These are phyloP conservation scores for Lagenaria siceraria DNA, from an alignment of 306 rosid genomes.

Conservation along the genomic window DNA sequence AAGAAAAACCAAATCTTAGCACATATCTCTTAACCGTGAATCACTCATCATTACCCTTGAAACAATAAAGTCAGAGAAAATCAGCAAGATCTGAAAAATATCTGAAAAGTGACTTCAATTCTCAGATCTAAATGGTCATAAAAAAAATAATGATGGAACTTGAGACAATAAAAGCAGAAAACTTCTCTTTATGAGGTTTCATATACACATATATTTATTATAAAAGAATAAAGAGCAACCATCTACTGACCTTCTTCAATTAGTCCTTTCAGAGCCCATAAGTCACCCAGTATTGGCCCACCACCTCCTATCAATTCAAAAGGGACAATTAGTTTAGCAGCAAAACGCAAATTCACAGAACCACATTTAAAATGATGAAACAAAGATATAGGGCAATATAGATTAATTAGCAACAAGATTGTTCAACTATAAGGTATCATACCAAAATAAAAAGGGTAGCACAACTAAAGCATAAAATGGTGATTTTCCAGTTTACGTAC, in stretches of 20 bases:
- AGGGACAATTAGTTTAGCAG: neutral
- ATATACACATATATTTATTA: too few species aligned
- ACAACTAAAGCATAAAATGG: neutral
- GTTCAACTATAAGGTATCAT: neutral
- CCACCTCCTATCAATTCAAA: conserved; percentile 64
- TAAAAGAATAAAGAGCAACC: neutral
- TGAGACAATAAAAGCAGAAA: neutral
- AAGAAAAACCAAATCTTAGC: neutral
- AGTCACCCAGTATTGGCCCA: conserved; percentile 97
- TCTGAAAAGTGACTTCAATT: neutral
- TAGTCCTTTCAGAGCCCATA: conserved; percentile 96
- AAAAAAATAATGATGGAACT: neutral
- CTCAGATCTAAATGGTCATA: neutral
- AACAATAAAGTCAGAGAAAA: neutral
- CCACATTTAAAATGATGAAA: neutral
- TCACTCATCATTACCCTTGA: neutral
- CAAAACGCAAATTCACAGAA: neutral
- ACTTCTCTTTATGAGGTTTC: neutral
- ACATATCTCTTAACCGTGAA: neutral
- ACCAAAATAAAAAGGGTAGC: neutral
- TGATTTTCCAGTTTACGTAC: neutral
- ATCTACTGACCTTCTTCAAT: conserved; percentile 59
- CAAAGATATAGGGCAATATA: neutral
- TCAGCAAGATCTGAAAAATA: neutral
- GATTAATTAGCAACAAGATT: neutral